Percentiles rank a stretch among this genome's conserved stretches.
phyloP scores from a whole-genome alignment of 1,284 basidiomycete genomes.

The Sporisorium exsertum region DNA sequence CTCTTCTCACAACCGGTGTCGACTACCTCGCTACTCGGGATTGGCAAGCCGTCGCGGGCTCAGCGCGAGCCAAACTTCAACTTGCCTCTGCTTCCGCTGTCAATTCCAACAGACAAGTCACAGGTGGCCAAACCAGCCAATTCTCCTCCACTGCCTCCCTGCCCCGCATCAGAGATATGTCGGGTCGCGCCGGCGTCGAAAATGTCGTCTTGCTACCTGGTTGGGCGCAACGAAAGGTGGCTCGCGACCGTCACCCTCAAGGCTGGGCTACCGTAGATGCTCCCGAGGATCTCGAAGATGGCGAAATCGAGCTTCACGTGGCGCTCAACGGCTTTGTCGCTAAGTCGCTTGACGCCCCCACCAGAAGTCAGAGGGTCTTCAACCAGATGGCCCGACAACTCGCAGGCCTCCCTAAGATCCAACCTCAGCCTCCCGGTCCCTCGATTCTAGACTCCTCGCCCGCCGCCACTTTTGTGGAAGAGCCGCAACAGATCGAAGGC shows the following conservation, averaged over 20 bases:
- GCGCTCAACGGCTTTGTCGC: slow-evolving; percentile 41
- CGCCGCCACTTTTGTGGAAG: slow-evolving; percentile 25
- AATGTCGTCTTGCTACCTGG: slow-evolving; percentile 46
- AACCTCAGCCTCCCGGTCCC: slow-evolving; percentile 14
- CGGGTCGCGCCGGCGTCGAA: slow-evolving; percentile 26
- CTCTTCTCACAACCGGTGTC: slow-evolving; percentile 37
- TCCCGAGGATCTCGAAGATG: slow-evolving; percentile 49
- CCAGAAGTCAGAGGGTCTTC: slow-evolving; percentile 48
- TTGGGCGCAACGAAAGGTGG: slow-evolving; percentile 48
- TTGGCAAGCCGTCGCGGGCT: slow-evolving; percentile 41
- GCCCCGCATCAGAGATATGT: slow-evolving; percentile 28
- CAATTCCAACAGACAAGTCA: not conserved
- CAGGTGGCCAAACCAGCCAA: slow-evolving; percentile 5
- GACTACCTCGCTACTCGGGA: slow-evolving; percentile 43
- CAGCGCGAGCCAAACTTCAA: slow-evolving; percentile 28
- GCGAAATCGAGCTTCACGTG: slow-evolving; percentile 51
- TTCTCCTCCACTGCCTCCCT: slow-evolving; percentile 23
- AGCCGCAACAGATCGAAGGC: slow-evolving; percentile 34
- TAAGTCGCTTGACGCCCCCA: slow-evolving; percentile 32
- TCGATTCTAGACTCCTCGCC: slow-evolving; percentile 23
- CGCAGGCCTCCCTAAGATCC: slow-evolving; percentile 42
- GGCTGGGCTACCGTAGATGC: slow-evolving; percentile 42
- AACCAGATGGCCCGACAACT: slow-evolving; percentile 56
- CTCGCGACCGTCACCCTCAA: slow-evolving; percentile 51
- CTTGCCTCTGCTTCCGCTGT: slow-evolving; percentile 12